These are phyloP conservation scores for Boletus hoseneyae DNA, from an alignment of 1,284 basidiomycete genomes.

Conservation along the genomic window DNA sequence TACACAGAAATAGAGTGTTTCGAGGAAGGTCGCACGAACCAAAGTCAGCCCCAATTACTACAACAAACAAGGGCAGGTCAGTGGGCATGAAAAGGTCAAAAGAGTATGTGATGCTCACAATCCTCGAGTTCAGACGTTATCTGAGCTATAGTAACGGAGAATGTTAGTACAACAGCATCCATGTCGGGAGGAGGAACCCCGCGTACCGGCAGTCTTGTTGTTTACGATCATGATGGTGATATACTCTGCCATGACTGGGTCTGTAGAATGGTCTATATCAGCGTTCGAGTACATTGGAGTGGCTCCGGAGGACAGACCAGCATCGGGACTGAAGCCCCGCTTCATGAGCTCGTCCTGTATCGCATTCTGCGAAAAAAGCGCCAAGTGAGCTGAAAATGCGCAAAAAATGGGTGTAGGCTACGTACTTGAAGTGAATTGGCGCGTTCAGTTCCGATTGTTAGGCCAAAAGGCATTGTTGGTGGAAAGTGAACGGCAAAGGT, in stretches of 20 bases:
- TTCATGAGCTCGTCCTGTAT: slow-evolving; percentile 80
- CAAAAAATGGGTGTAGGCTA: slow-evolving; percentile 1
- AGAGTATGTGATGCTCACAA: slow-evolving; percentile 46
- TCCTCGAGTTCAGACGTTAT: slow-evolving; percentile 80
- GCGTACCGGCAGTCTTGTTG: slow-evolving; percentile 75
- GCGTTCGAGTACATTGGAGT: neutral
- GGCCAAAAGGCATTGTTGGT: slow-evolving; percentile 63
- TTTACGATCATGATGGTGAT: slow-evolving; percentile 92
- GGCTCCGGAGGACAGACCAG: slow-evolving; percentile 48
- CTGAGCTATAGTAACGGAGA: slow-evolving; percentile 52
- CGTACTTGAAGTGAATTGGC: slow-evolving; percentile 67
- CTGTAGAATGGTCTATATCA: slow-evolving; percentile 35
- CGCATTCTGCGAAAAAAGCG: slow-evolving; percentile 49
- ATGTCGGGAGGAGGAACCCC: neutral
- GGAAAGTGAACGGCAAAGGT: slow-evolving; percentile 16
- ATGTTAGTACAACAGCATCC: slow-evolving; percentile 3
- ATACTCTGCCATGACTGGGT: slow-evolving; percentile 88
- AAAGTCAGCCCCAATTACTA: slow-evolving; percentile 79
- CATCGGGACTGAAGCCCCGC: slow-evolving; percentile 72
- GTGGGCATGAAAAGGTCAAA: slow-evolving; percentile 11
- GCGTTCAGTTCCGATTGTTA: slow-evolving; percentile 76
- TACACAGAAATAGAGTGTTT: slow-evolving; percentile 4
- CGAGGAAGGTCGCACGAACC: slow-evolving; percentile 41
- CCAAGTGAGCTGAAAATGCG: slow-evolving; percentile 13
- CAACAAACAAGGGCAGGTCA: slow-evolving; percentile 18